Conservation (phyloP, 2,329 filamentous ascomycete genomes). For the Ophiostoma tasmaniense region DNA sequence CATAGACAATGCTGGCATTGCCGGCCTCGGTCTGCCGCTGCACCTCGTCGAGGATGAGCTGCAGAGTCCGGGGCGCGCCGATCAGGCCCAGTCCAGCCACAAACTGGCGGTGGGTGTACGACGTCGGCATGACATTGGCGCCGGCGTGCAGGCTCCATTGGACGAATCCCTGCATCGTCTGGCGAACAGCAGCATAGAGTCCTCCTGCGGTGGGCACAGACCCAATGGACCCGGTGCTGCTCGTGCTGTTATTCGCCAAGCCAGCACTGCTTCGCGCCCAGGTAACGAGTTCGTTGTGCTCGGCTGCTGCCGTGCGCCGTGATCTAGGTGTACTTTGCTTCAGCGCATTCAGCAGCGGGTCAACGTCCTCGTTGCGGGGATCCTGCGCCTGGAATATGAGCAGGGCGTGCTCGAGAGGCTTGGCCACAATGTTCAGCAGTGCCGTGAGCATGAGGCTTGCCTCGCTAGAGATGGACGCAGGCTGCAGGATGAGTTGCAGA, state of each 20-base stretch:
- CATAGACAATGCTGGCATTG: slow-evolving; percentile 54
- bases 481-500: slow-evolving; percentile 62
- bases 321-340: slow-evolving; percentile 50
- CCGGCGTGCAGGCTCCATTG: slow-evolving; percentile 55
- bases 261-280: slow-evolving; percentile 41
- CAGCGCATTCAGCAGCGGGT: slow-evolving; percentile 58
- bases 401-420: slow-evolving; percentile 58
- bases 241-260: not conserved
- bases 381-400: slow-evolving; percentile 58
- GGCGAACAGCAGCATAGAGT: slow-evolving; percentile 48
- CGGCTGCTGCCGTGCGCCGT: slow-evolving; percentile 53
- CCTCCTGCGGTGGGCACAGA: slow-evolving; percentile 38
- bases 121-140: slow-evolving; percentile 48
- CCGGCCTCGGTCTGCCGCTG: slow-evolving; percentile 51
- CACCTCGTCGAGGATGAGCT: slow-evolving; percentile 59
- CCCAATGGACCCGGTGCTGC: slow-evolving; percentile 38
- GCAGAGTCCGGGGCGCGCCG: slow-evolving; percentile 52
- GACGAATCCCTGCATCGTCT: slow-evolving; percentile 53
- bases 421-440: slow-evolving; percentile 63
- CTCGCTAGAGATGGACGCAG: slow-evolving; percentile 60
- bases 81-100: slow-evolving; percentile 52
- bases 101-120: slow-evolving; percentile 65
- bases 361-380: slow-evolving; percentile 59
- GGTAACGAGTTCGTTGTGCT: slow-evolving; percentile 58
- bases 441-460: slow-evolving; percentile 61